Conservation (phyloP, 225 moss, liverwort and hornwort genomes). For the Lunularia cruciata region DNA sequence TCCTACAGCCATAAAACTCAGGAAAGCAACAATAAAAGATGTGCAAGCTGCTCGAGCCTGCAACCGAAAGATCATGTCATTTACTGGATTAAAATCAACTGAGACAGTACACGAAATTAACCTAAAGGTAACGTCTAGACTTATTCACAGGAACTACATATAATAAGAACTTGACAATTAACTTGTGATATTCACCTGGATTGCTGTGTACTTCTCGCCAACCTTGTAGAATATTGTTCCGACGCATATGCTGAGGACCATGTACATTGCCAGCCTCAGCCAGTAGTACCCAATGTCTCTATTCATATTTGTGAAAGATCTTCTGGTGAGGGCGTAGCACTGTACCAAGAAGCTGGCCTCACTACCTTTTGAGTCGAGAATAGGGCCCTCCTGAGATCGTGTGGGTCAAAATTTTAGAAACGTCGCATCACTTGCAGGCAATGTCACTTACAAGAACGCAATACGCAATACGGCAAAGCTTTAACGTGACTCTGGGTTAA, state of each 20-base stretch:
- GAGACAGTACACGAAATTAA: too few relatives aligned
- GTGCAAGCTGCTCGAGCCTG: constrained; percentile 42
- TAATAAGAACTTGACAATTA: not conserved
- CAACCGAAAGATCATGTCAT: not conserved
- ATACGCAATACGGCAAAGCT: not conserved
- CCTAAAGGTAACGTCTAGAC: not conserved
- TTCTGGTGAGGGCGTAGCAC: constrained; percentile 31
- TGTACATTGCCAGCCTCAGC: constrained; percentile 39
- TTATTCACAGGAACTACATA: too few relatives aligned
- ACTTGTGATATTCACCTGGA: constrained; percentile 26
- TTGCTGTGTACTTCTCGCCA: constrained; percentile 36
- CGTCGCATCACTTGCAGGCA: too few relatives aligned
- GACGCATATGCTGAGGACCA: constrained; percentile 22
- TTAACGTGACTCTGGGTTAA: not conserved
- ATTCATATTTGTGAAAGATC: constrained; percentile 46
- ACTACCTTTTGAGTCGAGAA: constrained; percentile 28
- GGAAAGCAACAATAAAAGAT: constrained; percentile 33
- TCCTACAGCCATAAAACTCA: constrained; percentile 44
- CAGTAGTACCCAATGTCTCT: constrained; percentile 49
- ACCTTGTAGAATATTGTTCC: constrained; percentile 44
- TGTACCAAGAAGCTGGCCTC: constrained; percentile 40
- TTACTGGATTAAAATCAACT: too few relatives aligned
- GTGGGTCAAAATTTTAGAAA: too few relatives aligned
- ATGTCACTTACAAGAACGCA: too few relatives aligned
- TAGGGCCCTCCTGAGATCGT: constrained; percentile 16